Evolutionary conservation across 1,139 yeast genomes (phyloP).

Genomic region (Candida tropicalis): DNA sequence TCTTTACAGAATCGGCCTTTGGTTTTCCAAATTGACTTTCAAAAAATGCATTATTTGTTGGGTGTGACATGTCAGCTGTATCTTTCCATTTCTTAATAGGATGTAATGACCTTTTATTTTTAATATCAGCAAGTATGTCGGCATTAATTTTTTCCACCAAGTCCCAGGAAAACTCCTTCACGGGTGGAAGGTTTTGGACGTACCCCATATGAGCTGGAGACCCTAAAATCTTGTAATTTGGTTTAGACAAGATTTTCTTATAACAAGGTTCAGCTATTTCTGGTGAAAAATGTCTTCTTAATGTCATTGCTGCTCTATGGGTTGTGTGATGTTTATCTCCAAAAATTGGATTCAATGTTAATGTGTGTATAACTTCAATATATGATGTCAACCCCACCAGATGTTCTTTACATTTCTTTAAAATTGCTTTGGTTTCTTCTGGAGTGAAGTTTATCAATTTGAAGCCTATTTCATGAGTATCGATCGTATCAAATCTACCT

Average conservation of each 20-base stretch:
- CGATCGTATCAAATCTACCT: constrained; percentile 32
- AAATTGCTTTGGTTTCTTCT: constrained; percentile 24
- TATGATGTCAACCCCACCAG: constrained; percentile 41
- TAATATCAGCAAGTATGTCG: constrained; percentile 22
- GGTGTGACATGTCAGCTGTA: constrained; percentile 19
- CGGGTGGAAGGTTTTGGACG: constrained; percentile 32
- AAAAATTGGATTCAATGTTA: constrained; percentile 33
- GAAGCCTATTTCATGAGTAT: constrained; percentile 26
- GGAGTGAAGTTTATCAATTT: constrained; percentile 35
- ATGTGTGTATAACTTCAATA: constrained; percentile 27
- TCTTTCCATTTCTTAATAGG: constrained; percentile 24
- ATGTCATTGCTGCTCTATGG: constrained; percentile 36
- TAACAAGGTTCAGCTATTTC: constrained; percentile 23
- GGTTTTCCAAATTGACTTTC: constrained; percentile 26
- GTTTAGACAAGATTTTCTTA: constrained; percentile 19
- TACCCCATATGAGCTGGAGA: constrained; percentile 39
- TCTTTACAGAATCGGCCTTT: constrained; percentile 36
- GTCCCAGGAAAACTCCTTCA: constrained; percentile 39
- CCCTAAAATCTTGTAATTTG: constrained; percentile 34
- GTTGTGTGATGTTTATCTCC: constrained; percentile 27
- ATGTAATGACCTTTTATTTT: constrained; percentile 30
- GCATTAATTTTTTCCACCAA: constrained; percentile 25
- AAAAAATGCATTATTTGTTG: constrained; percentile 27
- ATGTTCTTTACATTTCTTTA: constrained; percentile 31
- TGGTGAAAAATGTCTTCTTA: constrained; percentile 31